Evolutionary conservation across 768 basidiomycete species (phyloP).

Genomic region (Russula dissimulans): DNA sequence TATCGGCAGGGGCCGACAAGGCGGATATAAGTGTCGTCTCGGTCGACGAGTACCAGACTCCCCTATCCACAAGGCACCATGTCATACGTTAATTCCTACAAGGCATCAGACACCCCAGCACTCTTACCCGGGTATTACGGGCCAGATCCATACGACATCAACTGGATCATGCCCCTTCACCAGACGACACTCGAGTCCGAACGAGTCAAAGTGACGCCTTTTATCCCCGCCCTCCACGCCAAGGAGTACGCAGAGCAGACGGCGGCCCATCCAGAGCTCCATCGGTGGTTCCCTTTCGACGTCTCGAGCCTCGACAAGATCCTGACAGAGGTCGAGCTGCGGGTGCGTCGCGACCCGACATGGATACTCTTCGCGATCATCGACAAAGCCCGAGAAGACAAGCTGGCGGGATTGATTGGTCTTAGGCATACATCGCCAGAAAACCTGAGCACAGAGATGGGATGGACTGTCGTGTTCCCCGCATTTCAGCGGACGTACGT

Average conservation of each 20-base stretch:
- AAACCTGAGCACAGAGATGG: constrained; percentile 8
- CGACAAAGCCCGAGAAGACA: constrained; percentile 31
- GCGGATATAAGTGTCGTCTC: too few species aligned
- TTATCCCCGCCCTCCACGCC: constrained; percentile 32
- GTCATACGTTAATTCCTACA: constrained; percentile 14
- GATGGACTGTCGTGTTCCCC: constrained; percentile 10
- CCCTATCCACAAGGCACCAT: background rate
- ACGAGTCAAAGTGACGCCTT: constrained; percentile 33
- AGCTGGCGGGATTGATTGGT: constrained; percentile 32
- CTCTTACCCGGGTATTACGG: constrained; percentile 20
- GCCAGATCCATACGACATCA: constrained; percentile 31
- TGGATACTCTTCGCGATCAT: constrained; percentile 31
- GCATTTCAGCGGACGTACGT: constrained; percentile 14
- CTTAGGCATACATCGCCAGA: constrained; percentile 20
- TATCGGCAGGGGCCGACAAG: too few species aligned
- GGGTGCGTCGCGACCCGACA: constrained; percentile 17
- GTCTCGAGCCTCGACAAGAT: constrained; percentile 18
- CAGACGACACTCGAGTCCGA: constrained; percentile 27
- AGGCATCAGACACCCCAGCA: background rate
- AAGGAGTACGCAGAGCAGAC: constrained; percentile 24
- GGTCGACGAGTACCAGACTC: too few species aligned
- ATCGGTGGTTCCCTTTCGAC: constrained; percentile 29
- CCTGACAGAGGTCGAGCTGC: constrained; percentile 21
- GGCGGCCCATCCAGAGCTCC: constrained; percentile 23
- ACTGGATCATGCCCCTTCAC: constrained; percentile 31